phyloP scores from a whole-genome alignment of 768 basidiomycete genomes.

The Mycena vulgaris region DNA sequence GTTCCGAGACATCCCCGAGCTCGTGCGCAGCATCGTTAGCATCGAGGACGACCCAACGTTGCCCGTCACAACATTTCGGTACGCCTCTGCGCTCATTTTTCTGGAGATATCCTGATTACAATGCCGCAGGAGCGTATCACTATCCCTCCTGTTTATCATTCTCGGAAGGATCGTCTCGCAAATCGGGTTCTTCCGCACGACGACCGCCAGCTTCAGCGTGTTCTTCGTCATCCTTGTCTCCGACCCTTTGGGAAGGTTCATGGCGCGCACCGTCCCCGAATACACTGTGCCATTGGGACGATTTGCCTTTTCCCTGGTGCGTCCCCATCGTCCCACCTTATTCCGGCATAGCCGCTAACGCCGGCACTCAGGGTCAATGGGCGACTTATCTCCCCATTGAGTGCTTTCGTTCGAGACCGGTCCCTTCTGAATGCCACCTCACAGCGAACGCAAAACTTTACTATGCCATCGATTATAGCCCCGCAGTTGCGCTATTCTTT shows the following conservation, averaged over 20 bases:
- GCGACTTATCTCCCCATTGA: not conserved
- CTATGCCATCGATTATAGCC: not conserved
- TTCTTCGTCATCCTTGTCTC: slow-evolving; percentile 22
- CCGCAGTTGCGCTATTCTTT: slow-evolving; percentile 5
- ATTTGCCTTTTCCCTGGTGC: slow-evolving; percentile 5
- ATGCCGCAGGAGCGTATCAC: not conserved
- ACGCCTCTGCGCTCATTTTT: not conserved
- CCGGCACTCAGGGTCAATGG: slow-evolving; percentile 1
- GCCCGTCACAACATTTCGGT: slow-evolving; percentile 5
- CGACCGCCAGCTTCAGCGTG: not conserved
- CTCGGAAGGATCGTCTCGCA: slow-evolving; percentile 2
- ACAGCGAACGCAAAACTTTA: slow-evolving; percentile 4
- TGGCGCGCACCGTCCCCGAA: not conserved
- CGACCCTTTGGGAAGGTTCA: not conserved
- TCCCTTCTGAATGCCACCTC: no score
- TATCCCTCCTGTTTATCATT: not conserved
- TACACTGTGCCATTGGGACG: slow-evolving; percentile 6
- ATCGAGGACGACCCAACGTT: slow-evolving; percentile 19
- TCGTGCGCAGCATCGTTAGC: slow-evolving; percentile 19
- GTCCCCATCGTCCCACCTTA: not conserved
- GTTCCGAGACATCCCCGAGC: slow-evolving; percentile 13
- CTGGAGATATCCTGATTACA: not conserved
- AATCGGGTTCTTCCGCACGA: slow-evolving; percentile 17
- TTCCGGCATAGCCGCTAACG: slow-evolving; percentile 11
- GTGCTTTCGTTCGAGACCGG: not conserved